Evolutionary conservation across 2,329 filamentous ascomycete species (phyloP).

Genomic region (Aspergillus fijiensis): DNA sequence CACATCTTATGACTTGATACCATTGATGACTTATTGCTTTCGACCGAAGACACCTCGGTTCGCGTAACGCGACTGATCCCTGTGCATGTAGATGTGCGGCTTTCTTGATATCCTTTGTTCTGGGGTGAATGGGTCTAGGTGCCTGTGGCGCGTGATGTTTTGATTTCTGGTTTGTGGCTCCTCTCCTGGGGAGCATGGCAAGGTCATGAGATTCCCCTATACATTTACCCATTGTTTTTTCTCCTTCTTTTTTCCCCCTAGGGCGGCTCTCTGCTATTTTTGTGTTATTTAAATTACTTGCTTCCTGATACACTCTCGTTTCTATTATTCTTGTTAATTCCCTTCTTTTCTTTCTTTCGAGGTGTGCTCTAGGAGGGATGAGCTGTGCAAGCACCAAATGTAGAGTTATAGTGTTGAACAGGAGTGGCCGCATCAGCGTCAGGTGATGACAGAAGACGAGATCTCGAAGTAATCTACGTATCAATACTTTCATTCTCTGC

Average conservation of each 20-base stretch:
- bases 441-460: no score
- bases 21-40: constrained; percentile 13
- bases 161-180: constrained; percentile 1
- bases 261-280: constrained; percentile 16
- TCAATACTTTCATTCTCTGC: no score
- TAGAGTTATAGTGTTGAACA: no score
- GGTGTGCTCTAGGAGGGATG: neutral
- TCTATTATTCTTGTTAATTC: neutral
- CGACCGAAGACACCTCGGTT: constrained; percentile 1
- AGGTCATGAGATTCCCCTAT: constrained; percentile 20
- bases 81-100: constrained; percentile 9
- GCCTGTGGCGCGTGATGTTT: neutral
- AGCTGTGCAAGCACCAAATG: no score
- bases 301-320: no score
- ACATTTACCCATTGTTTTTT: constrained; percentile 13
- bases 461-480: no score
- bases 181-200: neutral
- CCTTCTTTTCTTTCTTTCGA: neutral
- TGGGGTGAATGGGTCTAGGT: neutral
- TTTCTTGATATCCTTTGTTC: neutral
- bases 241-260: neutral
- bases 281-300: neutral
- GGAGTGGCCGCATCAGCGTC: no score
- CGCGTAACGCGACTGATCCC: constrained; percentile 10
- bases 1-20: constrained; percentile 18